Evolutionary conservation across 129 eudicot genomes (phyloP), one percentile per base, ranked within the genome.

Genomic region (Heracleum sosnowskyi): DNA sequence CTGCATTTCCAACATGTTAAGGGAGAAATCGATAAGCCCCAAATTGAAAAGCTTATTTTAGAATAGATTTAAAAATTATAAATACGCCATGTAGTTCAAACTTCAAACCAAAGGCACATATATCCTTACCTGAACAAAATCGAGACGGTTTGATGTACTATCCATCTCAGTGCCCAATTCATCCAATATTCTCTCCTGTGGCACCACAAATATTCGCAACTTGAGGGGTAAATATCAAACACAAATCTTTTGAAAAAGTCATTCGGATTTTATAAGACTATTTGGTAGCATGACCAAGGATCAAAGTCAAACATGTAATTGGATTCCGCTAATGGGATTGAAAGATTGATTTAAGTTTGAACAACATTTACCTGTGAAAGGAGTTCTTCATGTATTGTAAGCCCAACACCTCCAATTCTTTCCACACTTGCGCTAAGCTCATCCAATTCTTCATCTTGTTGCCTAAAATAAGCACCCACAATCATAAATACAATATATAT

Each of bases 131-230:
- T 91, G 97, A 86, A 93, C 90, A 88, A 93, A 93, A 76, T 93
- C 98, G 20, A 93, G 97, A 84, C 98, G 96, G 69, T 88, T 91
- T 72, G 96, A 83, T 74, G 97, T 93, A 79, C 93, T 93, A 40
- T 93, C 98, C 96, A 93, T 93, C 84, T 93, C 98, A 17, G 77
- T 80, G 71, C 96, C 98, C 85, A 93, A 81, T 26, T 93, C 98
- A 81, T 86, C 93, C 11, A 93, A 80, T 41, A 91, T 89, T 84
- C 73, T 91, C 51, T 91, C 98, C 98, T 93, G 91, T 70, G 80
- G 75, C 60, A 73, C 11, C 39, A 81, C 31, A 71, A 69, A 11
- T 45, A n/a, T 63, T 37, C 51, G 55, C 16, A 70, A 51, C 55
- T 71, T 70, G 40, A 36, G 11, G 11, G 45, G 39, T 15, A n/a